Base-by-base conservation (phyloP, 1,284 basidiomycete species). In the Wallemia hederae region DNA sequence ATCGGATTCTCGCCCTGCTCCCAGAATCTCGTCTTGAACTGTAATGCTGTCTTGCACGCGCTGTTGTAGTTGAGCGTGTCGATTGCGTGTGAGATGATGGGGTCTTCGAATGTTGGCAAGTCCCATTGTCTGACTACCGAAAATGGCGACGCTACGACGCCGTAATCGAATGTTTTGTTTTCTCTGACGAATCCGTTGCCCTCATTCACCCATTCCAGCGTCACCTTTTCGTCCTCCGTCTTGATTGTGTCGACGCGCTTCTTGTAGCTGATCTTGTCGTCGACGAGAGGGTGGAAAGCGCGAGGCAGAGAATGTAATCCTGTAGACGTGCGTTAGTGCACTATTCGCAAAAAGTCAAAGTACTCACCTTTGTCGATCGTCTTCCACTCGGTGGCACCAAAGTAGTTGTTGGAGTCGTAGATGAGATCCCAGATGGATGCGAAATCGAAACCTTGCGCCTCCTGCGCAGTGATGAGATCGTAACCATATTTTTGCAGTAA, bases 11-110 rank as follows among this genome's bases (percentile, higher is more conserved):
- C 64, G 59, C 64, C 59, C n/a, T 66, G 60, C 58, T 66, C 65
- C 66, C 66, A 66, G 64, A 66, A 66, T 60, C 66, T 63, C 24
- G 63, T 63, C 60, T 65, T 63, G 64, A 65, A 66, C 5, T 63
- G 61, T 26, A 66, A 63, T 14, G 64, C 62, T 19, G 66, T 64
- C 49, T 66, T 66, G 63, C 66, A 66, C 1, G 66, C 66, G 33
- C 60, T 65, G 5, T 59, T 55, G 59, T 64, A 65, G 24, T 61
- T 61, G 2, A 66, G 59, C 25, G 62, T 63, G 14, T 60, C 60
- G 49, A 66, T 64, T 14, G 66, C 65, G 29, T 65, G 62, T 24
- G 58, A 62, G 24, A 65, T 64, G 26, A 65, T 28, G 11, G 64
- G 61, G 57, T 61, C 39, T n/a, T 49, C 61, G 14, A 65, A 57